Percentiles rank a stretch among this genome's conserved stretches.
These are phyloP conservation scores for Metarhizium anisopliae DNA, from an alignment of 2,329 filamentous ascomycete genomes.

Conservation along the genomic window DNA sequence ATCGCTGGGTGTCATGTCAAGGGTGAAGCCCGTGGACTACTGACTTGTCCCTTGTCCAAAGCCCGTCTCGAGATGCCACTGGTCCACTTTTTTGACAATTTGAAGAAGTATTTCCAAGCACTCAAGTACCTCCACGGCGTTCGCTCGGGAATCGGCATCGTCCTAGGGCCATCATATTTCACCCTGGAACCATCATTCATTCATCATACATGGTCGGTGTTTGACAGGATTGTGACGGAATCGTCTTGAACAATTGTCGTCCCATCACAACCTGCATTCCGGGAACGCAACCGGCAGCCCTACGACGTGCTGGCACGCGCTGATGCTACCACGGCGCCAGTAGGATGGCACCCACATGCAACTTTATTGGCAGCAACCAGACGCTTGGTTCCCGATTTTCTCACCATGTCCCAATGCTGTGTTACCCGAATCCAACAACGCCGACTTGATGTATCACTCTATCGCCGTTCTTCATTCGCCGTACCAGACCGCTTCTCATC, in stretches of 20 bases:
- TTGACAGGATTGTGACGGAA: no score
- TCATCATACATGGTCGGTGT: neutral
- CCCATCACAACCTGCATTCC: neutral
- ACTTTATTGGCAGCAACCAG: neutral
- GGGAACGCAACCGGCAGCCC: neutral
- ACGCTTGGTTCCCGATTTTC: neutral
- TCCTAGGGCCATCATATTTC: neutral
- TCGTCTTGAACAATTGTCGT: no score
- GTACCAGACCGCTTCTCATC: neutral
- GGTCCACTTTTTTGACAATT: no score
- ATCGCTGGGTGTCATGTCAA: neutral
- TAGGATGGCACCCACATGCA: neutral
- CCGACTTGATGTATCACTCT: neutral
- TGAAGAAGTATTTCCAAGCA: neutral
- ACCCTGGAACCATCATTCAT: neutral
- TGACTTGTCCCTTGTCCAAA: no score
- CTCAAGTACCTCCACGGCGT: neutral
- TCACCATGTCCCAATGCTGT: neutral
- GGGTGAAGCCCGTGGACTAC: neutral
- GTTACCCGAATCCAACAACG: neutral
- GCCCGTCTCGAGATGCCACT: no score
- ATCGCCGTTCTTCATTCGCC: neutral
- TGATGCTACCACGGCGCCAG: neutral
- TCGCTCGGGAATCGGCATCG: slow-evolving; percentile 5
- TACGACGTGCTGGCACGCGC: neutral